phyloP scores from a whole-genome alignment of 2,329 filamentous ascomycete species.

The Monosporascus sp. region DNA sequence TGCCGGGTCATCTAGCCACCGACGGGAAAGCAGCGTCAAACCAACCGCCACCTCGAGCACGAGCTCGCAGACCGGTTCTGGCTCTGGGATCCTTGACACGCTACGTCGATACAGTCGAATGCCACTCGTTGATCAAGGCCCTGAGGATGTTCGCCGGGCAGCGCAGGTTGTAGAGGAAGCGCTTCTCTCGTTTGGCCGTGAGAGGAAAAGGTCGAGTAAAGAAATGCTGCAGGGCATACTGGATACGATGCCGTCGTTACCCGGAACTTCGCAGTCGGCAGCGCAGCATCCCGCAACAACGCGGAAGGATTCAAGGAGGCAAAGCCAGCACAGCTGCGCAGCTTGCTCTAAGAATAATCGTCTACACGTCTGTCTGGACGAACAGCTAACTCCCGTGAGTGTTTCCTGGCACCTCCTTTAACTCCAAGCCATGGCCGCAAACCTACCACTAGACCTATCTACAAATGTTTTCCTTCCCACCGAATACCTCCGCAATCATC shows the following conservation, averaged over 20 bases:
- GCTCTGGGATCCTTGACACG: slow-evolving; percentile 11
- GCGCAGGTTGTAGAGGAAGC: slow-evolving; percentile 4
- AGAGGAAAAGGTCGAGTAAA: slow-evolving; percentile 12
- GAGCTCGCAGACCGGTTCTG: neutral
- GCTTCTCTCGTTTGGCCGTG: neutral
- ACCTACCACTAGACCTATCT: no score
- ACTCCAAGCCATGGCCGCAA: neutral
- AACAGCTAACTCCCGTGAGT: neutral
- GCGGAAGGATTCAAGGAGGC: neutral
- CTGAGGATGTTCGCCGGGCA: slow-evolving; percentile 12
- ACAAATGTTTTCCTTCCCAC: no score
- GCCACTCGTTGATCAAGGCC: slow-evolving; percentile 16
- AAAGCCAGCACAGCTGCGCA: neutral
- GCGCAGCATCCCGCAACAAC: neutral
- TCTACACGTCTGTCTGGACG: neutral
- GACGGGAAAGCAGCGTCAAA: slow-evolving; percentile 11
- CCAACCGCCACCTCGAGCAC: neutral
- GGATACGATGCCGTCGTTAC: slow-evolving; percentile 3
- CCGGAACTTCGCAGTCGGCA: slow-evolving; percentile 6
- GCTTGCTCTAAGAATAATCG: neutral
- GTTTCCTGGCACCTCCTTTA: neutral
- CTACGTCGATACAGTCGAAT: slow-evolving; percentile 23
- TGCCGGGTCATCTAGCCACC: slow-evolving; percentile 13
- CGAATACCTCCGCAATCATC: no score
- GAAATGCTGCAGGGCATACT: slow-evolving; percentile 20